Conservation (phyloP, 75 land plant genomes). For the Pinus taeda region DNA sequence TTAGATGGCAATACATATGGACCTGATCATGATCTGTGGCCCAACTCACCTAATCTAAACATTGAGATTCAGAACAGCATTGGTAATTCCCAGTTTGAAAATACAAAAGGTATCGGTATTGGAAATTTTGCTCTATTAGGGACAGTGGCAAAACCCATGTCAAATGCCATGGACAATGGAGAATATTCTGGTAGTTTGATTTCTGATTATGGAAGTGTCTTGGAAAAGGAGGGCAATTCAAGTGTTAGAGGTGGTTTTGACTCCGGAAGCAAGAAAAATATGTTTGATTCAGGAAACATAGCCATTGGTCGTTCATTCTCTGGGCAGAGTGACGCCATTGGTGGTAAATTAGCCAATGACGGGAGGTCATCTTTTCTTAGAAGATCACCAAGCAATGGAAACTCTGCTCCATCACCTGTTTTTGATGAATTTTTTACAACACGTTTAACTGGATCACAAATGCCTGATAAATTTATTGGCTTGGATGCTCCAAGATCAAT, state of each 20-base stretch:
- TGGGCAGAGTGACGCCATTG: background rate
- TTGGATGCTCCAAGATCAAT: background rate
- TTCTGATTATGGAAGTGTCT: background rate
- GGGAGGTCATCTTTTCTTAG: background rate
- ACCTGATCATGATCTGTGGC: background rate
- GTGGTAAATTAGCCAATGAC: background rate
- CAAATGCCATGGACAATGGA: background rate
- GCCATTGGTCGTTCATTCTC: background rate
- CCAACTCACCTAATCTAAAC: background rate
- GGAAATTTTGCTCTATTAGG: constrained; percentile 5
- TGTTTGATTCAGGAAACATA: background rate
- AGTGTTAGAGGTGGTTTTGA: background rate
- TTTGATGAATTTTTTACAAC: constrained; percentile 1
- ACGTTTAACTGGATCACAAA: background rate
- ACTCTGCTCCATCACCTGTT: background rate
- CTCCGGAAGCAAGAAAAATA: constrained; percentile 4
- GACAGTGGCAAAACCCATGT: background rate
- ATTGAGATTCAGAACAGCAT: background rate
- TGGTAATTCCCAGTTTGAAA: constrained; percentile 9
- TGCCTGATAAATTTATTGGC: constrained; percentile 1
- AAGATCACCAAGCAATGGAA: constrained; percentile 1
- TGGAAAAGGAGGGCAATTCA: constrained; percentile 7
- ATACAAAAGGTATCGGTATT: background rate
- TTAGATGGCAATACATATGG: background rate
- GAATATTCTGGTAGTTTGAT: background rate